These are phyloP conservation scores for Plasmodium yoelii DNA, from an alignment of 169 alveolate genomes.

Conservation along the genomic window DNA sequence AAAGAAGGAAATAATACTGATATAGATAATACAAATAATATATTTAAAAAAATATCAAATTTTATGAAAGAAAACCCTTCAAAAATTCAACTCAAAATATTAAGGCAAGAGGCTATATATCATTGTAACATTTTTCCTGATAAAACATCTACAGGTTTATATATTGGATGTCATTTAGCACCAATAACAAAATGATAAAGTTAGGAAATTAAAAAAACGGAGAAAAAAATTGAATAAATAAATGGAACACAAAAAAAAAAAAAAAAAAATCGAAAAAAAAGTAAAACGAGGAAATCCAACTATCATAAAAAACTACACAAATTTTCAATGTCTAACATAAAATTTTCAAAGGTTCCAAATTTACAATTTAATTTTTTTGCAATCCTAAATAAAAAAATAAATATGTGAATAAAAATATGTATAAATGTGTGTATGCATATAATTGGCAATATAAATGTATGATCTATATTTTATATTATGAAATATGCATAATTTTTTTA, in stretches of 20 bases:
- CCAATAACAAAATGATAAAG: slow-evolving; percentile 6
- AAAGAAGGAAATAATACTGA: slow-evolving; percentile 11
- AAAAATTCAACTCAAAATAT: slow-evolving; percentile 40
- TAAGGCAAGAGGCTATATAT: slow-evolving; percentile 25
- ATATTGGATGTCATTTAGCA: slow-evolving; percentile 55
- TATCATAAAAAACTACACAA: slow-evolving; percentile 44
- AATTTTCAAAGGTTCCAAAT: slow-evolving; percentile 60
- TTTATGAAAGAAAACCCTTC: slow-evolving; percentile 31
- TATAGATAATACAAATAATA: not conserved
- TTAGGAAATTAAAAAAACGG: not conserved
- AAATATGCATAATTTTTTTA: not conserved
- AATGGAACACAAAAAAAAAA: slow-evolving; percentile 1
- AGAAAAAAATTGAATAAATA: not conserved
- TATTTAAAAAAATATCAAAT: slow-evolving; percentile 14
- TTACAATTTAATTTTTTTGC: slow-evolving; percentile 57
- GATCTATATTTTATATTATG: too few relatives aligned
- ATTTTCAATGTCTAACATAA: slow-evolving; percentile 51
- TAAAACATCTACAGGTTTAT: slow-evolving; percentile 43
- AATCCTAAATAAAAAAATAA: slow-evolving; percentile 21
- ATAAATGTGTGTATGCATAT: not conserved
- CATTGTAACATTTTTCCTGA: slow-evolving; percentile 24
- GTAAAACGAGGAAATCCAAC: not conserved
- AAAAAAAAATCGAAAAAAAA: slow-evolving; percentile 6
- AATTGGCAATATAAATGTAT: not conserved
- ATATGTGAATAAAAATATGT: not conserved